Percentiles rank a stretch among this genome's conserved stretches.
These are phyloP conservation scores for Penstemon eatonii DNA, from an alignment of 257 asterid species.

Conservation along the genomic window DNA sequence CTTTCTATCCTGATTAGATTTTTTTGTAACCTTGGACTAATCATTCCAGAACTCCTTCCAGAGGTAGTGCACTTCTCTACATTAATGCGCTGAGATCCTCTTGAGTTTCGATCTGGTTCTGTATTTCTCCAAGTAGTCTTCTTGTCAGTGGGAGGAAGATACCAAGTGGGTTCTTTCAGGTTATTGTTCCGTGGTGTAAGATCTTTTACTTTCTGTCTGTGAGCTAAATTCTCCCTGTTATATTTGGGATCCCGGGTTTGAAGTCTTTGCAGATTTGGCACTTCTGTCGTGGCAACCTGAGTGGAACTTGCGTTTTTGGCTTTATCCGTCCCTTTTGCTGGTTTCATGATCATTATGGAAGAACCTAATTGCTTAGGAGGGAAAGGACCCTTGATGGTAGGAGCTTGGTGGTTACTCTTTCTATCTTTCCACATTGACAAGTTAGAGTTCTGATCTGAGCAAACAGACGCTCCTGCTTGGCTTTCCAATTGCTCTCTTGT, in stretches of 20 bases:
- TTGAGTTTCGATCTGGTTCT: too few relatives aligned
- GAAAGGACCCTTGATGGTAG: constrained; percentile 33
- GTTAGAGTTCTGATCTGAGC: constrained; percentile 30
- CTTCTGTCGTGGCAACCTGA: constrained; percentile 24
- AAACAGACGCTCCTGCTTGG: constrained; percentile 26
- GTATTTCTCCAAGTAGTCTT: not conserved
- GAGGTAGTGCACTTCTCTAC: constrained; percentile 40
- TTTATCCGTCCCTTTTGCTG: constrained; percentile 39
- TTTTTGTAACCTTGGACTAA: constrained; percentile 58
- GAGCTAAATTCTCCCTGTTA: constrained; percentile 39
- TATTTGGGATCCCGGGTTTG: constrained; percentile 29
- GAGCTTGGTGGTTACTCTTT: constrained; percentile 34
- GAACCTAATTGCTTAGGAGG: constrained; percentile 45
- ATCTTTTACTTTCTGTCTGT: constrained; percentile 38
- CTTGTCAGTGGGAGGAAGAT: constrained; percentile 27
- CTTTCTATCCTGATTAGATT: constrained; percentile 36
- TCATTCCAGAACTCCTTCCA: constrained; percentile 46
- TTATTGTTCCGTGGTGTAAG: constrained; percentile 39
- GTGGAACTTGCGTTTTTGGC: constrained; percentile 35
- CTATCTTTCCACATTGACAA: constrained; percentile 32
- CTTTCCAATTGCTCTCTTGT: constrained; percentile 51
- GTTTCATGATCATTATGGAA: constrained; percentile 42
- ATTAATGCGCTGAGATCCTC: too few relatives aligned
- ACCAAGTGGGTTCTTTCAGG: constrained; percentile 34
- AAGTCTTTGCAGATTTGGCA: constrained; percentile 41